These are phyloP conservation scores for Suillus fuscotomentosus DNA, from an alignment of 768 basidiomycete genomes.

Conservation along the genomic window DNA sequence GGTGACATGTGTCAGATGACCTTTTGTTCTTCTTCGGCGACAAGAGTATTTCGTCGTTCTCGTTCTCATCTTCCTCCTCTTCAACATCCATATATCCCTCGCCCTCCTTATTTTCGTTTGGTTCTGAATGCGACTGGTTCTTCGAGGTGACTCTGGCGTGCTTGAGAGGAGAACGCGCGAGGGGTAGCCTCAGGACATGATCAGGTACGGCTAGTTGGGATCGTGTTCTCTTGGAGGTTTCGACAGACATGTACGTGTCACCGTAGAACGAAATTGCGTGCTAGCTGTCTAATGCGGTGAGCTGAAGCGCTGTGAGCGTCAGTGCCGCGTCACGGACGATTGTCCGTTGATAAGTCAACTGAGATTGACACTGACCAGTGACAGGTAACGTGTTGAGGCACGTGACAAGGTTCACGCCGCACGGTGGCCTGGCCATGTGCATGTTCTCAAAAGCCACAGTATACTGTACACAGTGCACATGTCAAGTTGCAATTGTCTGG, in stretches of 20 bases:
- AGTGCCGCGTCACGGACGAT: neutral
- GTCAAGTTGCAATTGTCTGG: neutral
- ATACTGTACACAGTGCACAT: neutral
- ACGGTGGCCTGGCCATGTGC: neutral
- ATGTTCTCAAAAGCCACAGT: neutral
- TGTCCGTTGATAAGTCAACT: neutral
- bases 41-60: slow-evolving; percentile 48
- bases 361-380: neutral
- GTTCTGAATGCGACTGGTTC: neutral
- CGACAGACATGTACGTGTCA: neutral
- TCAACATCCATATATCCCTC: slow-evolving; percentile 6
- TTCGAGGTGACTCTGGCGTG: slow-evolving; percentile 38
- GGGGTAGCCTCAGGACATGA: slow-evolving; percentile 43
- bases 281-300: neutral
- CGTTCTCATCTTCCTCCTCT: slow-evolving; percentile 25
- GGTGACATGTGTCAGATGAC: slow-evolving; percentile 22
- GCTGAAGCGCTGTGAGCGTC: neutral
- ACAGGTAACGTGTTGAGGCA: neutral
- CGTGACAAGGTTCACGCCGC: neutral
- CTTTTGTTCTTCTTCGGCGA: slow-evolving; percentile 27
- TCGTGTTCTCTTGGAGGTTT: slow-evolving; percentile 36
- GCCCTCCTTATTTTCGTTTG: neutral
- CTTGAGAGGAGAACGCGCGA: slow-evolving; percentile 51
- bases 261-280: neutral
- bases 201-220: slow-evolving; percentile 52